These are phyloP conservation scores for Exophiala sp. DNA, from an alignment of 2,329 filamentous ascomycete species.

Conservation along the genomic window DNA sequence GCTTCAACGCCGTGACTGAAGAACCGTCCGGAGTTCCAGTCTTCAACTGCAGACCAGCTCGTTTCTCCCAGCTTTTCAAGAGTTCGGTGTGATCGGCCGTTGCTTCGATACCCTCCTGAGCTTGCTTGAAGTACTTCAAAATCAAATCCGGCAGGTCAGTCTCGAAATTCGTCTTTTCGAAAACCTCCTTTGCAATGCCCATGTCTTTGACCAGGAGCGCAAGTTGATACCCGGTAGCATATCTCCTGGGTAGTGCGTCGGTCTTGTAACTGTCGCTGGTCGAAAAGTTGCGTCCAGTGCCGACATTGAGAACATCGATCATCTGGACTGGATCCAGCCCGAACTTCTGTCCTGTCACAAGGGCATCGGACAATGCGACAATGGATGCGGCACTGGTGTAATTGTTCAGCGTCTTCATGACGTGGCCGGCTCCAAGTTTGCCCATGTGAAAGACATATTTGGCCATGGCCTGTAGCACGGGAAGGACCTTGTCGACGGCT, in stretches of 20 bases:
- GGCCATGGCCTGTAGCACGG: slow-evolving; percentile 24
- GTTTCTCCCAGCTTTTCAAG: slow-evolving; percentile 21
- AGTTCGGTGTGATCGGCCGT: slow-evolving; percentile 21
- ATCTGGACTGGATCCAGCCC: slow-evolving; percentile 30
- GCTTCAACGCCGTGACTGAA: slow-evolving; percentile 17
- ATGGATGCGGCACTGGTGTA: slow-evolving; percentile 25
- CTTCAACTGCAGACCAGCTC: slow-evolving; percentile 17
- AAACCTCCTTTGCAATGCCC: slow-evolving; percentile 25
- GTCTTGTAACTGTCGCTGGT: slow-evolving; percentile 32
- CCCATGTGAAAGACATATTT: slow-evolving; percentile 27
- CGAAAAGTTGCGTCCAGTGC: slow-evolving; percentile 37
- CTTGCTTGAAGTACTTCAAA: slow-evolving; percentile 27
- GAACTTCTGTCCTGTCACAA: slow-evolving; percentile 24
- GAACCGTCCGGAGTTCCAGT: slow-evolving; percentile 17
- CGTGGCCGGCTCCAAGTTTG: slow-evolving; percentile 21
- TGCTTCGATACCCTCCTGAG: slow-evolving; percentile 11
- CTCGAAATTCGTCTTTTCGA: slow-evolving; percentile 14
- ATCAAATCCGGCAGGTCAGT: slow-evolving; percentile 24
- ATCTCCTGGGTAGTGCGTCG: slow-evolving; percentile 22
- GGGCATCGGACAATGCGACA: slow-evolving; percentile 20
- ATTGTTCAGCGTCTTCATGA: slow-evolving; percentile 28
- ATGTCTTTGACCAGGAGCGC: slow-evolving; percentile 24
- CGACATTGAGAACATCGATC: slow-evolving; percentile 43
- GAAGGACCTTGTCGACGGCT: slow-evolving; percentile 18
- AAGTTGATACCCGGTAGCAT: slow-evolving; percentile 24